Conservation (phyloP, 2,329 filamentous ascomycete genomes). For the Aciculosporium take region DNA sequence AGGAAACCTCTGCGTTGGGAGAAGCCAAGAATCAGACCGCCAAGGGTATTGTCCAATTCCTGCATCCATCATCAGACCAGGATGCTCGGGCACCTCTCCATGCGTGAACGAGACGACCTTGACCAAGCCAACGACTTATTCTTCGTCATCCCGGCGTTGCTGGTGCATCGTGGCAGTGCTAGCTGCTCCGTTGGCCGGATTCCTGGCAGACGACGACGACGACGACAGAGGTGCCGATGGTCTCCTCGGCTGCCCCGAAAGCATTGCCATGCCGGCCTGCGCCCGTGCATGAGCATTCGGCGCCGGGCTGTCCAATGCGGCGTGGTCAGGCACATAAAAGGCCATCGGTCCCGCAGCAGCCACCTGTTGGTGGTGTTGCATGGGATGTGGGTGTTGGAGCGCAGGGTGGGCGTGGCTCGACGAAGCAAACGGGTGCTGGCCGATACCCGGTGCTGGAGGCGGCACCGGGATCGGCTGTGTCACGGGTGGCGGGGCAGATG, state of each 20-base stretch:
- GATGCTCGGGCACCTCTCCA: neutral
- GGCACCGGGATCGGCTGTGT: slow-evolving; percentile 16
- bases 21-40: neutral
- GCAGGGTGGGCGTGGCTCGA: slow-evolving; percentile 9
- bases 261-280: slow-evolving; percentile 18
- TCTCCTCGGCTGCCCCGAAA: slow-evolving; percentile 11
- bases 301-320: slow-evolving; percentile 9
- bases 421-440: slow-evolving; percentile 13
- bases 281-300: slow-evolving; percentile 10
- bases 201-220: slow-evolving; percentile 1
- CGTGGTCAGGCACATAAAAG: slow-evolving; percentile 16
- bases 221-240: slow-evolving; percentile 9
- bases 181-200: slow-evolving; percentile 14
- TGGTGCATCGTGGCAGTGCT: slow-evolving; percentile 24
- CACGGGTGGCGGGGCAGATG: slow-evolving; percentile 4
- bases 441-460: slow-evolving; percentile 13
- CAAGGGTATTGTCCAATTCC: neutral
- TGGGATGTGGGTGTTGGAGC: slow-evolving; percentile 9
- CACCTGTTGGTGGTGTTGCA: neutral
- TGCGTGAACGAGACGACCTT: neutral
- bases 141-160: slow-evolving; percentile 5
- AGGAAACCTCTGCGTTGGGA: too few species aligned
- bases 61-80: neutral
- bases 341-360: slow-evolving; percentile 11
- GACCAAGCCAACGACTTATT: neutral